Percentiles rank a stretch among this genome's conserved stretches.
Conservation (phyloP, 2,329 filamentous ascomycete species). For the Aquanectria penicillioides region DNA sequence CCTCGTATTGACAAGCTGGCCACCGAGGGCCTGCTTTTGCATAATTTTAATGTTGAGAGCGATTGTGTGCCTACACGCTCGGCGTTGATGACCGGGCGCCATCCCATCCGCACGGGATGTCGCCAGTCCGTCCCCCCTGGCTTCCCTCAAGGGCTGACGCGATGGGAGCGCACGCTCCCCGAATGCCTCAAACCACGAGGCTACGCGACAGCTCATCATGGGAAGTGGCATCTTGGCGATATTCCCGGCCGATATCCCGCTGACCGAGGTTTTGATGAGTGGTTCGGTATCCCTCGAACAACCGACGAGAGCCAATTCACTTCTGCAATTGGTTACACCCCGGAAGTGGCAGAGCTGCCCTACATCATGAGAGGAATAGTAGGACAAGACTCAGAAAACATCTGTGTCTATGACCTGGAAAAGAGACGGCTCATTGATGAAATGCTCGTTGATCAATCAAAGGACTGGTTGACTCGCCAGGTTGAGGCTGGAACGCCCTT, state of each 20-base stretch:
- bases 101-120: constrained; percentile 48
- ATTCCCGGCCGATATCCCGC: constrained; percentile 47
- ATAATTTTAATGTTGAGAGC: constrained; percentile 52
- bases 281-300: constrained; percentile 49
- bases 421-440: constrained; percentile 44
- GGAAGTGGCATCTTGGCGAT: constrained; percentile 50
- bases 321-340: constrained; percentile 43
- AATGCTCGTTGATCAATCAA: constrained; percentile 45
- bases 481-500: constrained; percentile 38
- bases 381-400: constrained; percentile 40
- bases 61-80: constrained; percentile 49
- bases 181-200: constrained; percentile 42
- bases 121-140: constrained; percentile 47
- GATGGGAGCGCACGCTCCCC: constrained; percentile 45
- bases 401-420: constrained; percentile 47
- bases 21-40: constrained; percentile 44
- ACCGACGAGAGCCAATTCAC: constrained; percentile 51
- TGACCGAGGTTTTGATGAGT: constrained; percentile 50
- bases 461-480: constrained; percentile 44
- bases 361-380: constrained; percentile 47
- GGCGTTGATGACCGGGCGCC: constrained; percentile 48
- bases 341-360: constrained; percentile 46
- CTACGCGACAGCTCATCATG: constrained; percentile 46
- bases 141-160: constrained; percentile 45
- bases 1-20: constrained; percentile 47